A percentile compares a stretch with the other conserved stretches of the same genome.
These are phyloP conservation scores for Striga asiatica DNA, from an alignment of 257 asterid genomes.

Conservation along the genomic window DNA sequence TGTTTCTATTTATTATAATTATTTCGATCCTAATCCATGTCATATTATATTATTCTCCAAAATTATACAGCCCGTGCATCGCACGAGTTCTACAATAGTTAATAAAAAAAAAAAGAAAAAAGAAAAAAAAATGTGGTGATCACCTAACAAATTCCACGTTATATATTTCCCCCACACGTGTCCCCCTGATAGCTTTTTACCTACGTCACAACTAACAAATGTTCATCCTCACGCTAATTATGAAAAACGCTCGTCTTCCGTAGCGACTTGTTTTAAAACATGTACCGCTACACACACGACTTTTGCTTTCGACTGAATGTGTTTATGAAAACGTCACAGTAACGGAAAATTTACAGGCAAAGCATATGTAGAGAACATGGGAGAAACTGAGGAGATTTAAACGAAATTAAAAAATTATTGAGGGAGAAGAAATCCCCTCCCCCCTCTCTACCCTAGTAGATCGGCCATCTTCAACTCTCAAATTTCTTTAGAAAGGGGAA, in stretches of 20 bases:
- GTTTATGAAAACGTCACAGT: not conserved
- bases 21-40: too few species aligned
- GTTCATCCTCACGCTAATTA: not conserved
- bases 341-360: constrained; percentile 16
- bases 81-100: too few species aligned
- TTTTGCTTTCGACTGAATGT: not conserved
- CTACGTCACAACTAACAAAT: not conserved
- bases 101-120: too few species aligned
- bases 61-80: too few species aligned
- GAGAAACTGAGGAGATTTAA: constrained; percentile 10
- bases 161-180: not conserved
- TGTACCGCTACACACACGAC: not conserved
- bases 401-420: constrained; percentile 11
- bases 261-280: constrained; percentile 12
- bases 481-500: constrained; percentile 6
- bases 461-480: constrained; percentile 24
- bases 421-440: constrained; percentile 15
- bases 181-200: not conserved
- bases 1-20: too few species aligned
- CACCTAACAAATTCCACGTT: not conserved
- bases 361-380: not conserved
- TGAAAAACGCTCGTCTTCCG: not conserved
- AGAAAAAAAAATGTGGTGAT: too few species aligned
- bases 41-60: too few species aligned
- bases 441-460: constrained; percentile 30